Percentiles rank a stretch among this genome's conserved stretches.
These are phyloP conservation scores for Talaromyces trachyspermus DNA, from an alignment of 495 filamentous ascomycete genomes.

Conservation along the genomic window DNA sequence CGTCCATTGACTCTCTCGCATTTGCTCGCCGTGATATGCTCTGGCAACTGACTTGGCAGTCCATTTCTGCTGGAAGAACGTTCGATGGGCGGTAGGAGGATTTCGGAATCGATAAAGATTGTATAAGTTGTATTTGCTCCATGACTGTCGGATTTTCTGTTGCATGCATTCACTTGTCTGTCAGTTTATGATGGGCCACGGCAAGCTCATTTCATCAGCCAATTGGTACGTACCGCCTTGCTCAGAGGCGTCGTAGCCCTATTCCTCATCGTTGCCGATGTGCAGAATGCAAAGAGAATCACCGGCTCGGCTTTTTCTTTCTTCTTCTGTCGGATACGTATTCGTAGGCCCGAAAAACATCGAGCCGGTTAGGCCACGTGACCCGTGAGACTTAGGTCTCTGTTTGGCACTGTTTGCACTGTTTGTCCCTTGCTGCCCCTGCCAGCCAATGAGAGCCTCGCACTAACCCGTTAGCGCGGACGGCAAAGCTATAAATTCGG, in stretches of 20 bases:
- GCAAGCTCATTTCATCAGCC: too few species aligned
- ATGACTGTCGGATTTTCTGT: slow-evolving; percentile 91
- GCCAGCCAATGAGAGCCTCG: slow-evolving; percentile 15
- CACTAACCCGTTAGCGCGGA: slow-evolving; percentile 20
- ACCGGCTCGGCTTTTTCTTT: neutral
- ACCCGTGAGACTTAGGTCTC: neutral
- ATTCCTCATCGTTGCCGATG: slow-evolving; percentile 36
- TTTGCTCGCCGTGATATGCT: slow-evolving; percentile 88
- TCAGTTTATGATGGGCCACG: too few species aligned
- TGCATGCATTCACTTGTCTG: slow-evolving; percentile 10
- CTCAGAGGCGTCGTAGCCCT: slow-evolving; percentile 38
- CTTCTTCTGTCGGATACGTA: too few species aligned
- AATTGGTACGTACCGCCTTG: slow-evolving; percentile 30
- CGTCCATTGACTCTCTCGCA: slow-evolving; percentile 82
- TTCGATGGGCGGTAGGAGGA: slow-evolving; percentile 36
- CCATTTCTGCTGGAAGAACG: slow-evolving; percentile 99
- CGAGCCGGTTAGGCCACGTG: neutral
- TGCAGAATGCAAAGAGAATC: neutral
- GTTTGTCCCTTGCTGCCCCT: slow-evolving; percentile 1
- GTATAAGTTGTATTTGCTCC: slow-evolving; percentile 96
- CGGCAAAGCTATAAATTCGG: slow-evolving; percentile 19
- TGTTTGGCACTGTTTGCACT: neutral
- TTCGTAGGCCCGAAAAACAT: slow-evolving; percentile 4
- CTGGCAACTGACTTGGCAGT: slow-evolving; percentile 71
- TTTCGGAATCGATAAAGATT: slow-evolving; percentile 56